Evolutionary conservation across 352 stramenopile genomes (phyloP).

Genomic region (Phytophthora colocasiae): DNA sequence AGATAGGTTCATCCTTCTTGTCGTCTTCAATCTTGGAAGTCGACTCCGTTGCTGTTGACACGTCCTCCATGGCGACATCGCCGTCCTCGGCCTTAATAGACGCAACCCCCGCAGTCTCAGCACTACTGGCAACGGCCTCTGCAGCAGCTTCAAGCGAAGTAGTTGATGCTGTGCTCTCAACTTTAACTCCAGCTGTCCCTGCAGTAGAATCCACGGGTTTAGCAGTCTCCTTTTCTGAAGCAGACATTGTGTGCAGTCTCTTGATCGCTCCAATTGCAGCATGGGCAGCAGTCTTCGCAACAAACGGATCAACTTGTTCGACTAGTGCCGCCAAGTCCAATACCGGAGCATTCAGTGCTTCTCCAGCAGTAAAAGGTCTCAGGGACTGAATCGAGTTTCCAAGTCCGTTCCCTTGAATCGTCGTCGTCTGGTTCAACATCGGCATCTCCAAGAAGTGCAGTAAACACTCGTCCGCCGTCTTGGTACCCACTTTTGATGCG

Average conservation of each 20-base stretch:
- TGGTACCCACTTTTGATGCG: conserved; percentile 67
- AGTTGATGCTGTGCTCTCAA: conserved; percentile 9
- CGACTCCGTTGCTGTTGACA: conserved; percentile 15
- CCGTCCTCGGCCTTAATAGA: conserved; percentile 55
- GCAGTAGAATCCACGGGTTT: not conserved
- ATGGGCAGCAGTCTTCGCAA: conserved; percentile 74
- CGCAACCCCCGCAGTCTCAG: conserved; percentile 49
- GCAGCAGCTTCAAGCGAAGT: conserved; percentile 49
- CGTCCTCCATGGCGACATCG: conserved; percentile 57
- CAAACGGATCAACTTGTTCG: conserved; percentile 66
- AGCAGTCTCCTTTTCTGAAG: not conserved
- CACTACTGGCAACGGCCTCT: conserved; percentile 45
- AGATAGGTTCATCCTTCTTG: conserved; percentile 22
- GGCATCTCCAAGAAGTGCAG: conserved; percentile 81
- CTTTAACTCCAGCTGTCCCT: conserved; percentile 20
- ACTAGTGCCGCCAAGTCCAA: conserved; percentile 64
- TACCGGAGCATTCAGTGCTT: conserved; percentile 60
- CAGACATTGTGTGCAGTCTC: conserved; percentile 63
- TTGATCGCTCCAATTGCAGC: conserved; percentile 71
- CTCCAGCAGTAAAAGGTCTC: conserved; percentile 51
- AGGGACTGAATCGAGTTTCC: conserved; percentile 27
- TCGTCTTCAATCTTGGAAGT: conserved; percentile 4
- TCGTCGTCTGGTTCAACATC: conserved; percentile 45
- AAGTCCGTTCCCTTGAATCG: not conserved
- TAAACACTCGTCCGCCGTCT: conserved; percentile 80